phyloP scores from a whole-genome alignment of 176 grass and related monocot genomes.

The Eremochloa ophiuroides region DNA sequence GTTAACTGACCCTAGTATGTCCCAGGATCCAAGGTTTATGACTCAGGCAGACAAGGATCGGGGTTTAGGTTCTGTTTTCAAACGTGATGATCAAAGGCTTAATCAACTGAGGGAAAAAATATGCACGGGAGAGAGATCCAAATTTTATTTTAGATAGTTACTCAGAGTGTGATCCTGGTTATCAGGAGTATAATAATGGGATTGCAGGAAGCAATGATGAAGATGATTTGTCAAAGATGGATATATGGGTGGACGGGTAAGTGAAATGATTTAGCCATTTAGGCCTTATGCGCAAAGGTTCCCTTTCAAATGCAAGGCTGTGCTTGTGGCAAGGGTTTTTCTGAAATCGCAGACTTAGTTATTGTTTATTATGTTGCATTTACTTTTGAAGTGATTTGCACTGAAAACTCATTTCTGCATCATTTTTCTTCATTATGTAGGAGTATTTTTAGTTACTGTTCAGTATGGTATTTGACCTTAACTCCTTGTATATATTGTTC shows the following conservation, averaged over 20 bases:
- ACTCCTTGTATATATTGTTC: no score
- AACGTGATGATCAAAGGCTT: constrained; percentile 87
- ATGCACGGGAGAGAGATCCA: constrained; percentile 83
- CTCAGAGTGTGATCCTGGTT: constrained; percentile 98
- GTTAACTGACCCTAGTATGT: constrained; percentile 44
- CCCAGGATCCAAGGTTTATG: constrained; percentile 68
- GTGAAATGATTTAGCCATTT: constrained; percentile 33
- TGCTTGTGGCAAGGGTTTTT: background rate
- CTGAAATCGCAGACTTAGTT: no score
- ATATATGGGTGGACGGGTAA: constrained; percentile 99
- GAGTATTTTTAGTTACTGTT: background rate
- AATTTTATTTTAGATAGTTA: constrained; percentile 99
- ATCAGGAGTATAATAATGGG: constrained; percentile 84
- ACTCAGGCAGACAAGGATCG: constrained; percentile 79
- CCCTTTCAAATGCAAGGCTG: background rate
- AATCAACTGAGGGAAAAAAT: constrained; percentile 89
- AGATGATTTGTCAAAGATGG: constrained; percentile 97
- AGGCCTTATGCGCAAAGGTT: background rate
- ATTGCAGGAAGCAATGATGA: constrained; percentile 89
- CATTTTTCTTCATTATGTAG: background rate
- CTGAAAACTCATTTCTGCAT: background rate
- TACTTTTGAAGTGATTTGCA: background rate
- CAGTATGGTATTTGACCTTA: background rate
- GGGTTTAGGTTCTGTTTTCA: constrained; percentile 96
- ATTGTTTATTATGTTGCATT: background rate